Evolutionary conservation across 2,329 filamentous ascomycete species (phyloP).

Genomic region (Didymella sp.): DNA sequence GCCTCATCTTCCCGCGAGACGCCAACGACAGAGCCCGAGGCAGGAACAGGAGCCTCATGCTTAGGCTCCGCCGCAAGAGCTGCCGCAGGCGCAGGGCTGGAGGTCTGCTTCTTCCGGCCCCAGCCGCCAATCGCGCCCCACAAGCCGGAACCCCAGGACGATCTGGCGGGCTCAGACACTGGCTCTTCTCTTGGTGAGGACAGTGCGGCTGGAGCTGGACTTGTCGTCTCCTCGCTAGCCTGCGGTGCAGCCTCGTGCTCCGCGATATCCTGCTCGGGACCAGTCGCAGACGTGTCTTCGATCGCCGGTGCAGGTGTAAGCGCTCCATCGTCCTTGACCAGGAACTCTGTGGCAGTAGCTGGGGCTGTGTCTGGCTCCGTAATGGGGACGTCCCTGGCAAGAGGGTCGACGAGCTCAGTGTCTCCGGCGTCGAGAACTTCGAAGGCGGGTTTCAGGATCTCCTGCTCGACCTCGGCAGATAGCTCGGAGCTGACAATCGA

Average conservation of each 20-base stretch:
- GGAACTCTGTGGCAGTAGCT: neutral
- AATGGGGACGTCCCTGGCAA: neutral
- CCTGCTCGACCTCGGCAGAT: neutral
- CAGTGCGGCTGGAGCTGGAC: too few species aligned
- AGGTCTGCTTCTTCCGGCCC: slow-evolving; percentile 25
- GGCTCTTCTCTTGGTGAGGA: too few species aligned
- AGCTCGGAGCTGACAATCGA: neutral
- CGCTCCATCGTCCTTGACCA: neutral
- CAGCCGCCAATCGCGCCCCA: slow-evolving; percentile 44
- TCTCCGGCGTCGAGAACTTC: neutral
- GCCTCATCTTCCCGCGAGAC: neutral
- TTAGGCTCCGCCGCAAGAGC: neutral
- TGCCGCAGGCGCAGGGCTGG: neutral
- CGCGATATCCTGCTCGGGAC: neutral
- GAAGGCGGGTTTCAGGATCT: neutral
- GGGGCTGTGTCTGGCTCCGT: too few species aligned
- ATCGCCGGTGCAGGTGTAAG: neutral
- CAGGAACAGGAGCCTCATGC: neutral
- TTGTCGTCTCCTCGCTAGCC: neutral
- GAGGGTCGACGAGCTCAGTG: neutral
- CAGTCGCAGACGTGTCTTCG: neutral
- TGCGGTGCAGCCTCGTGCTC: neutral
- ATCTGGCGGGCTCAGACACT: slow-evolving; percentile 19
- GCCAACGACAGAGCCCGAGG: neutral
- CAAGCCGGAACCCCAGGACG: slow-evolving; percentile 37